phyloP scores from a whole-genome alignment of 129 eudicot species.

The Flaveria robusta region DNA sequence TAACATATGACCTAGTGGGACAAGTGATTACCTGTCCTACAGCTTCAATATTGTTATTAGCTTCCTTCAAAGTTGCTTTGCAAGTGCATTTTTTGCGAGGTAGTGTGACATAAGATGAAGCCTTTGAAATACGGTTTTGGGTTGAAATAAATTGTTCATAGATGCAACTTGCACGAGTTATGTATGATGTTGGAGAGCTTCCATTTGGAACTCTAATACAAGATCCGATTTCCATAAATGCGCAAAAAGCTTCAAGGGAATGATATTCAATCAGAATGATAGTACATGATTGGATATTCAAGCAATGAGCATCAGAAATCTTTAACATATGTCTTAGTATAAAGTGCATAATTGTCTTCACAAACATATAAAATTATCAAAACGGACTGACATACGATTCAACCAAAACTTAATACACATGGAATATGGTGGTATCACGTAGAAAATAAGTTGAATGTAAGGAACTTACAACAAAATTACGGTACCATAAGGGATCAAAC shows the following conservation, averaged over 20 bases:
- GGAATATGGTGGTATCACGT: too few relatives aligned
- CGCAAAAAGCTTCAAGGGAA: slow-evolving; percentile 26
- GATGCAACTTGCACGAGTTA: slow-evolving; percentile 31
- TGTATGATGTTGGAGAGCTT: slow-evolving; percentile 21
- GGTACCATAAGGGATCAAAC: background rate
- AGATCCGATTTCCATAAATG: slow-evolving; percentile 47
- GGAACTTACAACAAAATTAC: background rate
- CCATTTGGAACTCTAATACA: slow-evolving; percentile 37
- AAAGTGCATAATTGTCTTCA: background rate
- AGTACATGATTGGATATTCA: background rate
- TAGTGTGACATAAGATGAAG: slow-evolving; percentile 29
- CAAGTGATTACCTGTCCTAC: slow-evolving; percentile 34
- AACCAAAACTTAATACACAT: too few relatives aligned
- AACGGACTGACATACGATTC: too few relatives aligned
- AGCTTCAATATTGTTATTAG: slow-evolving; percentile 31
- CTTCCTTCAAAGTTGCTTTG: slow-evolving; percentile 48
- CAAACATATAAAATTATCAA: too few relatives aligned
- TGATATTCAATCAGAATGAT: slow-evolving; percentile 19
- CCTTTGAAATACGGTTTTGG: slow-evolving; percentile 1
- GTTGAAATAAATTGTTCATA: slow-evolving; percentile 17
- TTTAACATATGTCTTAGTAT: background rate
- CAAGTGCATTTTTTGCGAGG: slow-evolving; percentile 32
- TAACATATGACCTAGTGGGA: background rate
- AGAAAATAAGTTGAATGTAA: background rate
- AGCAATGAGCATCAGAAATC: slow-evolving; percentile 1